Conservation (phyloP, 495 filamentous ascomycete species). For the Parathielavia hyrcaniae region DNA sequence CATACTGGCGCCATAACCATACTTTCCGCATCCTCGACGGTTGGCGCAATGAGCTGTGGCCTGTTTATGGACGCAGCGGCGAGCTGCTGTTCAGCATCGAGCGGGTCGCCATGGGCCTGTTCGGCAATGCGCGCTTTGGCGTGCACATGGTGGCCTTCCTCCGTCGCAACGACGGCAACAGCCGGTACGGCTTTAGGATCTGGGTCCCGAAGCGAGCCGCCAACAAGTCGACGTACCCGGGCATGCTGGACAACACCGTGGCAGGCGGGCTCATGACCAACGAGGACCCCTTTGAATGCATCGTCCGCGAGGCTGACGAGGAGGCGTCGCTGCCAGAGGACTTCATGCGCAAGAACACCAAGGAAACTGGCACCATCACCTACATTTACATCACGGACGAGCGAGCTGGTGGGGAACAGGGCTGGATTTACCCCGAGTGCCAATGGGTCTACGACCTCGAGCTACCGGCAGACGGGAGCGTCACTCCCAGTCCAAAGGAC, state of each 20-base stretch:
- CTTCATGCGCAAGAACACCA: slow-evolving; percentile 55
- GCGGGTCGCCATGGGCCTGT: slow-evolving; percentile 67
- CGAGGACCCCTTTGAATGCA: slow-evolving; percentile 68
- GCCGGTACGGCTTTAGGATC: slow-evolving; percentile 57
- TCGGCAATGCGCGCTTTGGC: slow-evolving; percentile 83
- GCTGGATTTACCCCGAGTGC: slow-evolving; percentile 85
- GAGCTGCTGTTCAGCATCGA: slow-evolving; percentile 72
- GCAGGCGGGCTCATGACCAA: slow-evolving; percentile 81
- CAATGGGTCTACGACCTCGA: slow-evolving; percentile 90
- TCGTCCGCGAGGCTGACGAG: slow-evolving; percentile 81
- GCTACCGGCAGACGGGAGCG: slow-evolving; percentile 50
- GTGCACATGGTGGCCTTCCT: slow-evolving; percentile 82
- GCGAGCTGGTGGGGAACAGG: slow-evolving; percentile 74
- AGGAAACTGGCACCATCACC: slow-evolving; percentile 62
- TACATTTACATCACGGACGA: slow-evolving; percentile 78
- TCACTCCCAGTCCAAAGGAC: slow-evolving; percentile 69
- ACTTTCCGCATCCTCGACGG: slow-evolving; percentile 68
- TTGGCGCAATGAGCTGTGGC: slow-evolving; percentile 87
- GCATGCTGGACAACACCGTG: slow-evolving; percentile 90
- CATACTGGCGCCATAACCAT: slow-evolving; percentile 55
- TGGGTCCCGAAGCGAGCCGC: slow-evolving; percentile 76
- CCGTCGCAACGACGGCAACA: slow-evolving; percentile 39
- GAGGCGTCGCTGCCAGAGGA: slow-evolving; percentile 77
- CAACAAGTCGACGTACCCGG: slow-evolving; percentile 75
- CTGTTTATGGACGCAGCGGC: slow-evolving; percentile 61